Evolutionary conservation across 2,329 filamentous ascomycete genomes (phyloP), one percentile per base, ranked within the genome.

Genomic region (Apiospora rasikravindrae): DNA sequence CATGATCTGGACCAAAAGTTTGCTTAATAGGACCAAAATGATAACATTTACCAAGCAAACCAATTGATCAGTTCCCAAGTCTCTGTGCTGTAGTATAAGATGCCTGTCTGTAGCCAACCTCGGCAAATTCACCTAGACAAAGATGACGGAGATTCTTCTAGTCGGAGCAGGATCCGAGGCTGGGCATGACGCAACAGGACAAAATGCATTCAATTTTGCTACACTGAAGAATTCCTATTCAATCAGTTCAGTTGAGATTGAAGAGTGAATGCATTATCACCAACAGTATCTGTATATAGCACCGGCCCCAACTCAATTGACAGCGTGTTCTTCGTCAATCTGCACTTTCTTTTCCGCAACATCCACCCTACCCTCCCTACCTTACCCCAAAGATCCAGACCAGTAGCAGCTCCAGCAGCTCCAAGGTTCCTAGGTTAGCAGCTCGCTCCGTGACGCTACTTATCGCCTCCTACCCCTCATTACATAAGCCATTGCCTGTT

Each of bases 401-500:
- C 16, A 37, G 45, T 22, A n/a, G 45, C 40, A 53, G 49, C 49
- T 53, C 49, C 24, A 37, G 33, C 33, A 37, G 33, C 33, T 37
- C 33, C 4, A 5, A 5, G 33, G 33, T 37, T 37, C 33, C 33
- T 37, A 3, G 33, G 33, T 6, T 37, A 6, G 33, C 33, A 37
- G 33, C 33, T 37, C 33, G 33, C 33, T 37, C 33, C 8, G 33
- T 37, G 33, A 37, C 33, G 51, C 57, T 64, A 64, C 57, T 33
- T 64, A 19, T 37, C 33, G 16, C 13, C 40, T 19, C 37, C 57
- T 64, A 64, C 57, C 57, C 57, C 57, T 64, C 57, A 64, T 64
- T 64, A 64, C 57, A 64, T 64, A 64, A 64, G 57, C 57, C 57
- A 40, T 64, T 64, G 57, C 57, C 57, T 64, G 33, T 64, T 64